Conservation (phyloP, 306 rosid genomes). For the Fragaria iinumae region DNA sequence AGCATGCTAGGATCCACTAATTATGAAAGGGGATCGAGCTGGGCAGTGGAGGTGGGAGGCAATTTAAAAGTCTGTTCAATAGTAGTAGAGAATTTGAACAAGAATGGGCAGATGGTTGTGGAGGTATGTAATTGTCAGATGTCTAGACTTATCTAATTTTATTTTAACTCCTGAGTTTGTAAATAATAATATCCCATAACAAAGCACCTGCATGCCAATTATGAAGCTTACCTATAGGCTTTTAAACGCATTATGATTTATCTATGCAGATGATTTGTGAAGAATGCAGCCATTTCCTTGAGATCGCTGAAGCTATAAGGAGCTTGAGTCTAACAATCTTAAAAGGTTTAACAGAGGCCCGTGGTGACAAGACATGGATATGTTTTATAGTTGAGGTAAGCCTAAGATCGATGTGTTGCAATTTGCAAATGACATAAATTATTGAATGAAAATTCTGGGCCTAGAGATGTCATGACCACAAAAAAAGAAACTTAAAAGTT, state of each 20-base stretch:
- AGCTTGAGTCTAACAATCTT: conserved; percentile 75
- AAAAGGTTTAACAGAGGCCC: conserved; percentile 79
- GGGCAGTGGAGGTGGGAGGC: conserved; percentile 98
- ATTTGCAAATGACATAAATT: no score
- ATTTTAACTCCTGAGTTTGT: not conserved
- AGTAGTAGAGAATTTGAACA: conserved; percentile 78
- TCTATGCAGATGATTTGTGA: conserved; percentile 80
- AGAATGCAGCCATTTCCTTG: conserved; percentile 94
- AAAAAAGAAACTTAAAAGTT: not conserved
- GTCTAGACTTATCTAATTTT: not conserved
- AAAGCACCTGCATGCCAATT: not conserved
- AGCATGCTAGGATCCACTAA: conserved; percentile 53
- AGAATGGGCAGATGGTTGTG: conserved; percentile 90
- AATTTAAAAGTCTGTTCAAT: conserved; percentile 82
- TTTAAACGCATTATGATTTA: conserved; percentile 21
- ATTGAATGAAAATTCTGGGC: not conserved
- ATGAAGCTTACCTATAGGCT: conserved; percentile 2
- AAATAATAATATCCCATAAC: not conserved
- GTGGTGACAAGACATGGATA: conserved; percentile 79
- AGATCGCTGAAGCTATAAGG: conserved; percentile 89
- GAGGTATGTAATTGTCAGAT: conserved; percentile 52
- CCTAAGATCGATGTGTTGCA: conserved; percentile 6
- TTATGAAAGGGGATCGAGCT: conserved; percentile 82
- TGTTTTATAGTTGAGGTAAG: conserved; percentile 92
- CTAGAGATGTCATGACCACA: not conserved